These are phyloP conservation scores for Tricholoma terreum DNA, from an alignment of 768 basidiomycete genomes.

Conservation along the genomic window DNA sequence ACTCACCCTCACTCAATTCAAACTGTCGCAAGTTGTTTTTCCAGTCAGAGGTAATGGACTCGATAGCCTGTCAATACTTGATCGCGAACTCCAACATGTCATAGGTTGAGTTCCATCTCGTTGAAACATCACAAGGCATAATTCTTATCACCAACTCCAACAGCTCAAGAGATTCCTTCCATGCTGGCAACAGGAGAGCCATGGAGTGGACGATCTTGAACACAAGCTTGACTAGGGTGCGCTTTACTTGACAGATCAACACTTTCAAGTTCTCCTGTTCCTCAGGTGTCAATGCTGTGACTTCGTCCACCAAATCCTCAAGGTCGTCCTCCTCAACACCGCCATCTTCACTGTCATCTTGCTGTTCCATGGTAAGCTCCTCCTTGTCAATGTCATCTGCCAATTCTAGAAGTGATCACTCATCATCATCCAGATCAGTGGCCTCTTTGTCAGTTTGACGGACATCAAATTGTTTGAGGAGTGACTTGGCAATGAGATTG, in stretches of 20 bases:
- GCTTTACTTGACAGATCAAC: too few relatives aligned
- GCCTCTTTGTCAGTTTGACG: too few relatives aligned
- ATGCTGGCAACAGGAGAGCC: conserved; percentile 16
- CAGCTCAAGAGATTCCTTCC: conserved; percentile 13
- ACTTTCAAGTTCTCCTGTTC: too few relatives aligned
- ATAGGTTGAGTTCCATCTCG: conserved; percentile 34
- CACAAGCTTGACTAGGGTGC: too few relatives aligned
- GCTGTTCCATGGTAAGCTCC: too few relatives aligned
- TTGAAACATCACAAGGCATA: conserved; percentile 37
- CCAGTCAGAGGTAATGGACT: background rate
- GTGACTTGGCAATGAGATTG: conserved; percentile 4
- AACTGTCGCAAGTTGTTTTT: background rate
- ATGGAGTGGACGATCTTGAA: conserved; percentile 25
- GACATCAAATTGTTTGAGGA: conserved; percentile 14
- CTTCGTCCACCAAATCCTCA: too few relatives aligned
- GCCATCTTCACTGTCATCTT: too few relatives aligned
- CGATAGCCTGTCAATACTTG: background rate
- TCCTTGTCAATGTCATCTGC: too few relatives aligned
- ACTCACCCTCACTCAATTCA: background rate
- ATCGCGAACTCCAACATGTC: background rate
- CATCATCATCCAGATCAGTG: too few relatives aligned
- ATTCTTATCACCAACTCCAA: conserved; percentile 9
- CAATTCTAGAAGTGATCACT: too few relatives aligned
- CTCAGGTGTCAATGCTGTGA: too few relatives aligned
- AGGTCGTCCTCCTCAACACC: too few relatives aligned